These are phyloP conservation scores for Anaeramoeba flamelloides DNA, from an alignment of 78 protist species.

Conservation along the genomic window DNA sequence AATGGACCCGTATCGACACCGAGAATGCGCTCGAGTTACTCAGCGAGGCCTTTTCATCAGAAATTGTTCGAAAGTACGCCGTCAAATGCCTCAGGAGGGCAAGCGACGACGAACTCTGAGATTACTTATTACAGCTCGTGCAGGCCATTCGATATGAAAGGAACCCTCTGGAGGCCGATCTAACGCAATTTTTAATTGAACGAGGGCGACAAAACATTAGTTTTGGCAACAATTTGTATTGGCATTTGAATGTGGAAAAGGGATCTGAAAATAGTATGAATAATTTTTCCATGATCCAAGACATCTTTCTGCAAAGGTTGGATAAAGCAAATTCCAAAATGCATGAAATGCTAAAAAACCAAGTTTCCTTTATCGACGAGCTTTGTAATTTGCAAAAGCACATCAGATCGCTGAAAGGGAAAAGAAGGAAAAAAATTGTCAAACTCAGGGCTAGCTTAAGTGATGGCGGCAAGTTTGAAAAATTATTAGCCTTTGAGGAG, in stretches of 20 bases:
- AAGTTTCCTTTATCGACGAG: not conserved
- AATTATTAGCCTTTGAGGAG: not conserved
- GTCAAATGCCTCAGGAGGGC: constrained; percentile 39
- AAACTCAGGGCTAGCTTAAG: constrained; percentile 11
- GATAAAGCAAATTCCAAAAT: not conserved
- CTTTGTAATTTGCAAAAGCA: not conserved
- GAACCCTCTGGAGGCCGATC: not conserved
- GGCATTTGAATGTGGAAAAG: not conserved
- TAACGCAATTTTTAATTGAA: not conserved
- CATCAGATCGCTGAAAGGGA: not conserved
- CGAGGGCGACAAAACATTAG: not conserved
- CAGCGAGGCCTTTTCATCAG: constrained; percentile 12
- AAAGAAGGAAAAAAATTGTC: not conserved
- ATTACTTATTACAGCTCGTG: constrained; percentile 76
- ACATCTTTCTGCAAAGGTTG: too few species aligned
- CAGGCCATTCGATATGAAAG: constrained; percentile 67
- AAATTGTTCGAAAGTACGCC: constrained; percentile 56
- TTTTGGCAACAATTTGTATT: not conserved
- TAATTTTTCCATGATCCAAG: too few species aligned
- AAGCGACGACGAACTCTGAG: constrained; percentile 28
- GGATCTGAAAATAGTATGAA: too few species aligned
- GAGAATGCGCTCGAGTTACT: constrained; percentile 57
- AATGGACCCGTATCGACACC: not conserved
- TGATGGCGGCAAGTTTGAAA: not conserved
- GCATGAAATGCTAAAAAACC: not conserved